A percentile compares a stretch with the other conserved stretches of the same genome.
Evolutionary conservation across 73 alveolate genomes (phyloP).

Genomic region (Paramecium tetraurelia): DNA sequence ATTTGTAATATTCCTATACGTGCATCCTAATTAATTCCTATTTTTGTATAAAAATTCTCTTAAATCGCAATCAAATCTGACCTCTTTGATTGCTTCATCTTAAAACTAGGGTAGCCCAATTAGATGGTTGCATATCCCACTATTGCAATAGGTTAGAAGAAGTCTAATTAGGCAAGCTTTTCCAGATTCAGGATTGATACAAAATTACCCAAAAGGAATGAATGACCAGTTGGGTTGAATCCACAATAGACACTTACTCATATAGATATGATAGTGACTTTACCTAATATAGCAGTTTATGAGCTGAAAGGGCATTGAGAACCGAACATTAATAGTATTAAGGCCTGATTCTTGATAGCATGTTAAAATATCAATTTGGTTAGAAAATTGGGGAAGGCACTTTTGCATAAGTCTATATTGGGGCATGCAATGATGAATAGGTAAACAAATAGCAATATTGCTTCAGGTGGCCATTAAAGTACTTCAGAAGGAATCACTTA

Average conservation of each 20-base stretch:
- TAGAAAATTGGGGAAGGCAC: constrained; percentile 28
- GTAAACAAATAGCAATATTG: background rate
- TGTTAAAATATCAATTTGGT: constrained; percentile 17
- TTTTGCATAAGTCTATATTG: background rate
- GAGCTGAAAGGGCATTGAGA: background rate
- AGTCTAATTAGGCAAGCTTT: background rate
- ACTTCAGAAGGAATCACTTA: background rate
- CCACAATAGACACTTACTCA: constrained; percentile 62
- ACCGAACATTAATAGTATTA: background rate
- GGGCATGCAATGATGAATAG: background rate
- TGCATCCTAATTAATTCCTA: constrained; percentile 2
- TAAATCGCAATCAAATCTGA: background rate
- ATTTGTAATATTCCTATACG: background rate
- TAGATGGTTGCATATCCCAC: constrained; percentile 67
- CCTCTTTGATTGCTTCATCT: constrained; percentile 38
- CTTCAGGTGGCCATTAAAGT: constrained; percentile 23
- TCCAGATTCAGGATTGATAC: constrained; percentile 51
- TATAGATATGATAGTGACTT: background rate
- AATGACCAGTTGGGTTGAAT: constrained; percentile 68
- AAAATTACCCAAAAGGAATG: constrained; percentile 66
- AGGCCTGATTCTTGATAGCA: background rate
- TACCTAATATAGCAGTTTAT: background rate
- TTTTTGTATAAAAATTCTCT: constrained; percentile 24
- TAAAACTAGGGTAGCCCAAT: constrained; percentile 68
- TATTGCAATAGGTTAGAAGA: constrained; percentile 62